Base-by-base conservation (phyloP, 2,329 filamentous ascomycete species). In the Pseudopyrenochaeta lycopersici region DNA sequence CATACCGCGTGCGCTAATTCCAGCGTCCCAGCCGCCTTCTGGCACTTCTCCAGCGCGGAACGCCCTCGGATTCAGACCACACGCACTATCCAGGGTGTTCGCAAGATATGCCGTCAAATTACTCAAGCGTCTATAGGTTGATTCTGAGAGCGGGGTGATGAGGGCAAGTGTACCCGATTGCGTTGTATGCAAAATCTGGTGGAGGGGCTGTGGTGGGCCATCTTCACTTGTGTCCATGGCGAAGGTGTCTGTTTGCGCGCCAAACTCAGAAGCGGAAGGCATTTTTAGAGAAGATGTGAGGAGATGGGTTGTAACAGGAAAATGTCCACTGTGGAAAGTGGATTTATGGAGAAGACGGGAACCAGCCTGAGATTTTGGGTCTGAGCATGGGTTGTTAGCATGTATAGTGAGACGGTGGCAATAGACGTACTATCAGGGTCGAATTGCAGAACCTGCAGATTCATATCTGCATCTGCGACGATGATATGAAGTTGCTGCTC, bases 291-390 rank as follows among this genome's bases (percentile, higher is more conserved):
- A 86, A 14, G 88, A 88, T 1, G 91, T 90, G 30, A 98, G 83
- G 43, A 97, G 85, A 17, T 89, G 87, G 63, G 92, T 89, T 32
- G 84, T 85, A 0, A 90, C 89, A 0, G 90, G 87, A 60, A 89
- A 84, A 74, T 97, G 91, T 32, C 91, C 92, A 0, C 91, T 88
- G 71, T 93, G 89, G 78, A 99, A 98, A 53, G 92, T 91, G 47
- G 90, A 91, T 54, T 91, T 88, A 75, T 94, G 91, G 7, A 99
- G 84, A 20, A 99, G 85, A 35, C 93, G 86, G 67, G 93, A 90
- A 43, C 95, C 95, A 52, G 94, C 90, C 30, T 97, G 86, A 6
- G 92, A 96, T 80, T 96, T 96, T 14, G 94, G 94, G 71, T 98
- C 93, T 96, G 63, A 49, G 2, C 10, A 9, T 2, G 27, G 27